phyloP scores from a whole-genome alignment of 768 basidiomycete genomes.

The Trametopsis cervina region DNA sequence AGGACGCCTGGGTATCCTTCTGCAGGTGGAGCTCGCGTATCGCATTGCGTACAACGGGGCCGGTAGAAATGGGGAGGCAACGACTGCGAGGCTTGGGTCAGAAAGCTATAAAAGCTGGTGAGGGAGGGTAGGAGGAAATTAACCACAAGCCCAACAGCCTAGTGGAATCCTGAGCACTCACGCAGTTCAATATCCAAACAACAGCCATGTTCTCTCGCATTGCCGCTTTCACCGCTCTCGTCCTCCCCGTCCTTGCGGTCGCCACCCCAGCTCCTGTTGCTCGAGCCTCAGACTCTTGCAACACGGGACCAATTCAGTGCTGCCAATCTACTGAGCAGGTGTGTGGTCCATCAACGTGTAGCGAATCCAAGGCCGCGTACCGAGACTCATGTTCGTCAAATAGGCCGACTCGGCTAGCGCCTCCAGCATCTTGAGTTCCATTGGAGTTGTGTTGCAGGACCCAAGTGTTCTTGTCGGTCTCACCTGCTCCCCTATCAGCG shows the following conservation, averaged over 20 bases:
- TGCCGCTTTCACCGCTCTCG: constrained; percentile 2
- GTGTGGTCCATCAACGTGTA: too few species aligned
- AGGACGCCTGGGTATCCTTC: too few species aligned
- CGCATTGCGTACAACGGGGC: too few species aligned
- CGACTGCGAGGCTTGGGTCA: neutral
- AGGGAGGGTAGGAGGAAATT: neutral
- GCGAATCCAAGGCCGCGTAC: too few species aligned
- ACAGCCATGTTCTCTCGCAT: neutral
- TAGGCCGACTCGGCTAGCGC: constrained; percentile 9
- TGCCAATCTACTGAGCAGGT: constrained; percentile 6
- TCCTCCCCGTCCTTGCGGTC: constrained; percentile 11
- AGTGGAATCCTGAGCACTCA: neutral
- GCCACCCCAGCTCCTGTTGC: constrained; percentile 7
- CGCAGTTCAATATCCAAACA: neutral
- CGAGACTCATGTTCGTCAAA: neutral
- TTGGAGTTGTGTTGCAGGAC: constrained; percentile 13
- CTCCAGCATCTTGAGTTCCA: neutral
- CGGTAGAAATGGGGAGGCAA: too few species aligned
- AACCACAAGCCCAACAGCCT: neutral
- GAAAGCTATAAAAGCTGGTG: neutral
- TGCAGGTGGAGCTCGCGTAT: too few species aligned
- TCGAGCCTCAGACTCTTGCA: constrained; percentile 2
- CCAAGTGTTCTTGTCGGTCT: constrained; percentile 12
- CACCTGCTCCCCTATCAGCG: constrained; percentile 12
- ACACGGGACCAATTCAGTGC: constrained; percentile 12